Conservation (phyloP, 139 green algal species). For the Auxenochlorella pyrenoidosa region DNA sequence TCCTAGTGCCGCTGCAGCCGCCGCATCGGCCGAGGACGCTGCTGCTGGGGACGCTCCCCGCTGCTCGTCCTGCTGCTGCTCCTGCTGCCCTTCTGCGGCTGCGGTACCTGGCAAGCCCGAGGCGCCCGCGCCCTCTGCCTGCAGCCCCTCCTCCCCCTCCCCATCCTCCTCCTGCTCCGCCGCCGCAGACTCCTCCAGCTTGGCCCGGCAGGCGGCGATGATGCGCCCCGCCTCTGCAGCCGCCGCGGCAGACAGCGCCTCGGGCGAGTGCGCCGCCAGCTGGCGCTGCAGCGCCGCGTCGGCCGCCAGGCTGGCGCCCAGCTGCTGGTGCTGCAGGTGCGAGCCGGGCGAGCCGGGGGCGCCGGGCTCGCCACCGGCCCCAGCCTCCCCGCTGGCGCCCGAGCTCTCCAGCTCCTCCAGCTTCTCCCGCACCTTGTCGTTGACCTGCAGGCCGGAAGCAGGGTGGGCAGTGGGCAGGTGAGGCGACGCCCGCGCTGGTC, state of each 20-base stretch:
- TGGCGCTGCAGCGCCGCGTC: neutral
- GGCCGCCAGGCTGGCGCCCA: neutral
- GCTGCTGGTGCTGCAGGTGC: neutral
- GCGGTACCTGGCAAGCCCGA: too few species aligned
- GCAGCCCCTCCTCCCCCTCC: neutral
- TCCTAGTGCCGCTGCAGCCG: neutral
- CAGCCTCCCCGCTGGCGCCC: neutral
- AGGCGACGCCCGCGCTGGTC: too few species aligned
- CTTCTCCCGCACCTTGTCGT: constrained; percentile 33
- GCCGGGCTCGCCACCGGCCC: neutral
- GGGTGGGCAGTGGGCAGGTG: neutral
- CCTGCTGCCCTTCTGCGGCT: neutral
- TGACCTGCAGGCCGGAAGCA: constrained; percentile 17
- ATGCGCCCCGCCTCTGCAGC: constrained; percentile 4
- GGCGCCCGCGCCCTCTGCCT: neutral
- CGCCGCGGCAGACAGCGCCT: constrained; percentile 2
- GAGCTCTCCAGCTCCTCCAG: constrained; percentile 24
- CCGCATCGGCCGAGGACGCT: neutral
- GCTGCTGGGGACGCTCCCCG: neutral
- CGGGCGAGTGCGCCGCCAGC: neutral
- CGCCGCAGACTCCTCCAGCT: constrained; percentile 16
- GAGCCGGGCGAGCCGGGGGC: neutral
- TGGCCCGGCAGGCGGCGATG: constrained; percentile 8
- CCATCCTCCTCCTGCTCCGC: neutral
- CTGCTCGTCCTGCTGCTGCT: neutral